Evolutionary conservation across 2,329 filamentous ascomycete species (phyloP).

Genomic region (Trichoderma afroharzianum): DNA sequence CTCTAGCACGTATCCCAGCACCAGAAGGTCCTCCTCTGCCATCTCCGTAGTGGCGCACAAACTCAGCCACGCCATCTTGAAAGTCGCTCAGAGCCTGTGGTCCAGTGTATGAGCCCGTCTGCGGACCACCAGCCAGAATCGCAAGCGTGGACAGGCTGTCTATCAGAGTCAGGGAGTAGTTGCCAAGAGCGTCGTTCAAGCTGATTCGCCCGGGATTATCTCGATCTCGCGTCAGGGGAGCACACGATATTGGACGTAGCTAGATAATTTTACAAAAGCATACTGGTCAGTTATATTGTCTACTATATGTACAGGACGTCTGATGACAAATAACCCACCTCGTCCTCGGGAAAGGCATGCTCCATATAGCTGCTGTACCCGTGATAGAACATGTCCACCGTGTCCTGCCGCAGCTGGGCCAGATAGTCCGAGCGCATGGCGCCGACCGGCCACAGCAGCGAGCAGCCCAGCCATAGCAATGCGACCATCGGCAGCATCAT

Average conservation of each 20-base stretch:
- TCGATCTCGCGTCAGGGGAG: conserved; percentile 77
- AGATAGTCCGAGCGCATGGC: conserved; percentile 57
- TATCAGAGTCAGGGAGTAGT: conserved; percentile 93
- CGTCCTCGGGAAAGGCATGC: conserved; percentile 93
- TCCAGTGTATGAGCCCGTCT: conserved; percentile 36
- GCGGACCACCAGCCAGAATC: conserved; percentile 75
- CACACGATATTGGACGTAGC: conserved; percentile 81
- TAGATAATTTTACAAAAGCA: conserved; percentile 33
- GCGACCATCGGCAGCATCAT: conserved; percentile 29
- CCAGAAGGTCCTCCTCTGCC: conserved; percentile 66
- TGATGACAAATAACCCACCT: conserved; percentile 44
- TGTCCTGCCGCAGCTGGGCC: conserved; percentile 54
- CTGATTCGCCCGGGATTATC: conserved; percentile 76
- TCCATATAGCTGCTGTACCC: conserved; percentile 94
- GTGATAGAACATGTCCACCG: conserved; percentile 88
- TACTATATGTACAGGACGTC: background rate
- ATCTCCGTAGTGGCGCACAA: conserved; percentile 84
- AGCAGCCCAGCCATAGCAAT: conserved; percentile 26
- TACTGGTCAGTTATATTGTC: background rate
- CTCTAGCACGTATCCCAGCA: conserved; percentile 67
- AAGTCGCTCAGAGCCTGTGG: conserved; percentile 64
- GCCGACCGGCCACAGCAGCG: conserved; percentile 40
- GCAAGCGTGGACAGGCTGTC: conserved; percentile 93
- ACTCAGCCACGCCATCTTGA: conserved; percentile 69
- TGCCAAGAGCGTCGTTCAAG: conserved; percentile 91